phyloP scores from a whole-genome alignment of 768 basidiomycete species.

The Sutorius australiensis region DNA sequence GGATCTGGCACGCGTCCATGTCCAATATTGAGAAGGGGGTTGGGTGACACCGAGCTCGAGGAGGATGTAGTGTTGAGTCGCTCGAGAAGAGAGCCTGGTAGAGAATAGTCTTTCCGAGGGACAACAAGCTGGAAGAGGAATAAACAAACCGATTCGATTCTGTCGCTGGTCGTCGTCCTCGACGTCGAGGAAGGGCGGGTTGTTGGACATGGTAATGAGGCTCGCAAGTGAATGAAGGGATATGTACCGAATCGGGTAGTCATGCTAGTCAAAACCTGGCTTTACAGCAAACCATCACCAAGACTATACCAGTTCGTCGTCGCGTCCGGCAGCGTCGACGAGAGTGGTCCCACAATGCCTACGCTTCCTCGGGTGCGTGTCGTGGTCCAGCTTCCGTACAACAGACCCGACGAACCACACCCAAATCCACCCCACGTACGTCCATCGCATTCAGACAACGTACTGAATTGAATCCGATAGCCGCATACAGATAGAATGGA shows the following conservation, averaged over 20 bases:
- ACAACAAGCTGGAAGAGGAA: background rate
- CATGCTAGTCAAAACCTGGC: background rate
- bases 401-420: slow-evolving; percentile 66
- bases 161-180: slow-evolving; percentile 47
- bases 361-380: slow-evolving; percentile 51
- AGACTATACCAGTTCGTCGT: background rate
- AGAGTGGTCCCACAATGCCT: slow-evolving; percentile 16
- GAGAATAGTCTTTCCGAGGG: background rate
- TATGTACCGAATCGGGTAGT: slow-evolving; percentile 10
- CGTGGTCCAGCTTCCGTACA: slow-evolving; percentile 74
- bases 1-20: slow-evolving; percentile 29
- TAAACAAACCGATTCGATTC: slow-evolving; percentile 36
- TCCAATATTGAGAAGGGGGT: slow-evolving; percentile 34
- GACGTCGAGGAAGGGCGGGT: slow-evolving; percentile 36
- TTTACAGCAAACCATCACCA: background rate
- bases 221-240: background rate
- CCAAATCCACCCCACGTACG: slow-evolving; percentile 68
- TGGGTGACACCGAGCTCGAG: slow-evolving; percentile 11
- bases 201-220: slow-evolving; percentile 9
- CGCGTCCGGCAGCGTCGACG: slow-evolving; percentile 1
- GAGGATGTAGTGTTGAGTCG: slow-evolving; percentile 32
- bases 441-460: slow-evolving; percentile 11
- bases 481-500: slow-evolving; percentile 73
- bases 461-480: slow-evolving; percentile 10
- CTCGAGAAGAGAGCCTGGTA: slow-evolving; percentile 40